Evolutionary conservation across 352 stramenopile genomes (phyloP), one percentile per base, ranked within the genome.

Genomic region (Phytopythium montanum): DNA sequence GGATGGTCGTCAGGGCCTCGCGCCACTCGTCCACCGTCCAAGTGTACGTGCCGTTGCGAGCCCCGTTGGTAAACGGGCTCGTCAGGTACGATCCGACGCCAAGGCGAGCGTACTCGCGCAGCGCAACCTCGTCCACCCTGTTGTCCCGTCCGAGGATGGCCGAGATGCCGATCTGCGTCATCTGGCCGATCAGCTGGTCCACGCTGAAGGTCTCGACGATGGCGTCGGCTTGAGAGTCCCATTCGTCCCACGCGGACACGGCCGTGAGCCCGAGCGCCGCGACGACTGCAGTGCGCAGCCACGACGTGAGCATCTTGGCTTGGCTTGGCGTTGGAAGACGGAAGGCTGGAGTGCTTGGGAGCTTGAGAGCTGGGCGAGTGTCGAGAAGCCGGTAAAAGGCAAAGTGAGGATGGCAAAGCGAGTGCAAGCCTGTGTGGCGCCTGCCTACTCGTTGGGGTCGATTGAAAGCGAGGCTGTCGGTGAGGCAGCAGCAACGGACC

Each of bases 61-160:
- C 12, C 25, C 7, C 8, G 14, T 2, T 36, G 31, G 63, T 62
- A 21, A 76, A 75, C 13, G 80, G 76, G 5, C 76, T 76, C 64
- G 96, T 96, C 18, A 97, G 65, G 52, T 96, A 92, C 13, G 85
- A 96, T 3, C 89, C 90, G 44, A 97, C 69, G 29, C 88, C 82
- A 16, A 89, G 63, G 44, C 81, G 57, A 7, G 86, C 86, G 52
- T 84, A 86, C 61, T 60, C 36, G 29, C 25, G 46, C 2, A 26
- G 12, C 3, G 5, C 23, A 4, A 38, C 46, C 46, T 53, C 46
- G 25, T 14, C 36, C 21, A 53, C 7, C 12, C 23, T 14, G 25
- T 1, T 36, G 25, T 53, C 10, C 6, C 8, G 21, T n/a, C 68
- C 60, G 33, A 68, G 68, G 33, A 75, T 8, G 25, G 28, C 26